Evolutionary conservation across 2,329 filamentous ascomycete genomes (phyloP), one percentile per base, ranked within the genome.

Genomic region (Aspergillus sp.): DNA sequence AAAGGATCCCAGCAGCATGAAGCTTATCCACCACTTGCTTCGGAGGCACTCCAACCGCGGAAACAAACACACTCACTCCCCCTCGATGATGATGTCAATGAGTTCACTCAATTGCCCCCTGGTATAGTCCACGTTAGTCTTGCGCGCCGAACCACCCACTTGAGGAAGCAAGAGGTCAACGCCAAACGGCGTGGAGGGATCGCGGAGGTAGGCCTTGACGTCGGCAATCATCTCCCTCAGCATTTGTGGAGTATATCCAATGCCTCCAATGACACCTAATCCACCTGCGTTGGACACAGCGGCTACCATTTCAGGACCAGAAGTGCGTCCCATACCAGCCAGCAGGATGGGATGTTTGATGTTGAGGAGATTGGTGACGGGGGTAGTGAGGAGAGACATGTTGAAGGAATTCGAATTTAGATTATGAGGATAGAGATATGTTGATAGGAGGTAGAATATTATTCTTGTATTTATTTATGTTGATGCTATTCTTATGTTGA

Each of bases 91-190:
- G 10, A 39, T 32, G 13, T 39, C 37, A n/a, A 39, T 33, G 2
- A 39, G n/a, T 29, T 39, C 37, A 26, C 27, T 8, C 28, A 39
- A 13, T 7, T 32, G 9, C 7, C 37, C 37, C 37, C 26, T 39
- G 7, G 37, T 39, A 29, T 39, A 39, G 29, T 39, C 37, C 5
- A 31, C 5, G 19, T 39, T 39, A 6, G 37, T 39, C 37, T 32
- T 39, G 10, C 37, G 9, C 4, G 37, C 37, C 4, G 28, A 32
- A 11, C 37, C 37, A 6, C 37, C 37, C 7, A 39, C 13, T 13
- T 39, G 90, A 40, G 91, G 91, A 27, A 97, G 79, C 44, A 96
- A 77, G 59, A 97, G 46, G 26, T 57, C 54, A 11, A 57, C 54
- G 41, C 54, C 54, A 33, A 57, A 57, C 33, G 53, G 53, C 12